Base-by-base conservation (phyloP, 345 rosid genomes). In the Corymbia maculata region DNA sequence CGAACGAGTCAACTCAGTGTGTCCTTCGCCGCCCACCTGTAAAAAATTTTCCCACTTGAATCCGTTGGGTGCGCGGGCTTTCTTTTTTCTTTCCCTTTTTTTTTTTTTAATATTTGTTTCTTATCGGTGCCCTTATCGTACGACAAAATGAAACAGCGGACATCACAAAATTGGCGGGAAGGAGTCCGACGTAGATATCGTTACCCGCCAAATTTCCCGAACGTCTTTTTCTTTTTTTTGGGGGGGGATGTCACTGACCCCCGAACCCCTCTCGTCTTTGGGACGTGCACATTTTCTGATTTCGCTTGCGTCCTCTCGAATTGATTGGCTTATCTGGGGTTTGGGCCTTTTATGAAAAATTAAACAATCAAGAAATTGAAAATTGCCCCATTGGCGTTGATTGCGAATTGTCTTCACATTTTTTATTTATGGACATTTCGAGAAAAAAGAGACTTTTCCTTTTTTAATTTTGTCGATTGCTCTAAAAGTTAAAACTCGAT, bases 401-500 rank as follows among this genome's bases (percentile, higher is more conserved):
- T 36, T 36, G 42, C 4, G 42, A 36, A 36, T 36, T 36, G 2
- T 36, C 42, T 4, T 36, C 42, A 4, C 42, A 36, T 36, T 36
- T 36, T 30, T 64, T 14, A n/a, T 66, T 64, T 66, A 0, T 9
- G 17, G 2, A 66, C 21, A 6, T 30, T 42, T 8, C 19, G 13
- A 14, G 42, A 9, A 9, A 30, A 68, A 68, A 68, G 12, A 8
- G 4, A 8, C 10, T 14, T 1, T 66, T n/a, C 16, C 3, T 26
- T 59, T 59, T 10, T 26, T 0, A 7, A 10, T 59, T 59, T 15
- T 15, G 30, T 66, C 0, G 0, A 30, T n/a, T 64, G 75, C 19
- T n/a, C 3, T 2, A 0, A 14, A 6, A 16, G 5, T 59, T 6
- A 0, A 26, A 59, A 59, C 30, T 61, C 6, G 11, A 26, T 0